A percentile compares a stretch with the other conserved stretches of the same genome.
phyloP scores from a whole-genome alignment of 176 grass and related monocot species.

The Oryza meyeriana region DNA sequence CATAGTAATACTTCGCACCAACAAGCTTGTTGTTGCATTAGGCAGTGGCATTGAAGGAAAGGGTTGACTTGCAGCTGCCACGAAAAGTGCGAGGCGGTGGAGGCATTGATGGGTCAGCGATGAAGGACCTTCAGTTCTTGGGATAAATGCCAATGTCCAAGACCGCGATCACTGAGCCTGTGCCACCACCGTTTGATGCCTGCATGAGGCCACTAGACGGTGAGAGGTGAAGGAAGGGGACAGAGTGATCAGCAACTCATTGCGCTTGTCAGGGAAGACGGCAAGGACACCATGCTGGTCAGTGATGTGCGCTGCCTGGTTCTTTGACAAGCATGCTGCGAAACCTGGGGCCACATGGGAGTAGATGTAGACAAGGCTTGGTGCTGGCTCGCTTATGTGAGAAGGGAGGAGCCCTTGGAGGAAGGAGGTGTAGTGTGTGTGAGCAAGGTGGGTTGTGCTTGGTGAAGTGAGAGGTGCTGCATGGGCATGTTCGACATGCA shows the following conservation, averaged over 20 bases:
- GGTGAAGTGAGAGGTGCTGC: too few species aligned
- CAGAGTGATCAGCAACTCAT: constrained; percentile 26
- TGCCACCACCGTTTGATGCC: not conserved
- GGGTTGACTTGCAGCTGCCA: not conserved
- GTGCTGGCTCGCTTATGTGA: too few species aligned
- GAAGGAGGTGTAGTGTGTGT: too few species aligned
- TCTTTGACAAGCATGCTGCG: constrained; percentile 1
- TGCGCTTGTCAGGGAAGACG: not conserved
- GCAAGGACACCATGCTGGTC: not conserved
- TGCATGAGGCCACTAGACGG: not conserved
- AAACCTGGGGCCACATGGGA: constrained; percentile 2
- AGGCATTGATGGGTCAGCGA: not conserved
- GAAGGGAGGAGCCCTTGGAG: too few species aligned
- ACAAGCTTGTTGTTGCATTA: too few species aligned
- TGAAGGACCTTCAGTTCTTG: not conserved
- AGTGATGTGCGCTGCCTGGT: constrained; percentile 1
- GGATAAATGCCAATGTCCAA: not conserved
- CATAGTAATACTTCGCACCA: constrained; percentile 15
- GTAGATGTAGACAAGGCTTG: too few species aligned
- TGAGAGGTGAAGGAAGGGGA: constrained; percentile 25
- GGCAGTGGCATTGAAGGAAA: not conserved
- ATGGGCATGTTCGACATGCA: too few species aligned
- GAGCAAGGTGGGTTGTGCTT: too few species aligned
- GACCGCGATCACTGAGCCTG: not conserved
- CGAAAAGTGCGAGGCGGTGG: not conserved